Evolutionary conservation across 2,329 filamentous ascomycete species (phyloP), one percentile per base, ranked within the genome.

Genomic region (Elsinoe australis): DNA sequence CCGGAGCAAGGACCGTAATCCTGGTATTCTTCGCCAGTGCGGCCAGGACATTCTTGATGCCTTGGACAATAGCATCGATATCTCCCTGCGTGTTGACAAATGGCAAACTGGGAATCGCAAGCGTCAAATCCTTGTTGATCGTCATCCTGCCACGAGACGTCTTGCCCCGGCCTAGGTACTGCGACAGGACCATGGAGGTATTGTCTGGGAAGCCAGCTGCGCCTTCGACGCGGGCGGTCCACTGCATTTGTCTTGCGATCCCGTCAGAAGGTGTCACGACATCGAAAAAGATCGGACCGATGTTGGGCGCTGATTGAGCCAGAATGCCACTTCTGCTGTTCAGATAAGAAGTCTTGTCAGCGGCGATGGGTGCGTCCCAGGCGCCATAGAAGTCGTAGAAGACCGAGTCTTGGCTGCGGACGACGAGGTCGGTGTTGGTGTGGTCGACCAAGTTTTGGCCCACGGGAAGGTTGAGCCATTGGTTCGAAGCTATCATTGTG

Each of bases 381-480:
- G 80, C 80, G 49, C 66, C 69, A 58, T 80, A 82, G 58, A 82
- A 83, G 66, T 84, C 75, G 58, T 85, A 85, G 62, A 78, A 78
- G 7, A 68, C 67, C 41, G 76, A 64, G 49, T 71, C 72, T 10
- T 69, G 67, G 56, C 76, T 73, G 8, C 65, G 67, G 42, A 77
- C 64, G 34, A 76, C 71, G 29, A 72, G 60, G 56, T 76, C 72
- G 12, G 74, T 77, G 61, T 76, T 85, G 68, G 68, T 78, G 71
- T 66, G 64, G 66, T 74, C 72, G 54, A 70, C 68, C 41, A 74
- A 55, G 52, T 72, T 73, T 47, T 71, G 56, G 26, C 72, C 71
- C 12, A 75, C 72, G 6, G 72, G 72, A 5, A 75, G 62, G 53
- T 71, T 63, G 55, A 75, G 71, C 72, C 71, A 74, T 18, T 70